A percentile compares a stretch with the other conserved stretches of the same genome.
Conservation (phyloP, 177 flowering plant genomes). For the Telopea speciosissima region DNA sequence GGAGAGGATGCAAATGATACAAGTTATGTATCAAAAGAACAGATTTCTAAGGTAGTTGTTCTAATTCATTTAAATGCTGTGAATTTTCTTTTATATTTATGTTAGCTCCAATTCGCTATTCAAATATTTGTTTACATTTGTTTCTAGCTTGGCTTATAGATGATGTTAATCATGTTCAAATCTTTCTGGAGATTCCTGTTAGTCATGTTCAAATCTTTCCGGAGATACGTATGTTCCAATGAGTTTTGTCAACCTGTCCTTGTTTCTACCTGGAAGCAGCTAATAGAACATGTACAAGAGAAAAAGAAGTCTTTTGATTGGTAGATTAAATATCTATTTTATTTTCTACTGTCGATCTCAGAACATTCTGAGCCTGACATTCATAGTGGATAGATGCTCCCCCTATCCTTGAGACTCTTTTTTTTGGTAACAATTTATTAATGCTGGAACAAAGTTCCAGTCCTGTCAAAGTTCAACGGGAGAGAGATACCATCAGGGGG, state of each 20-base stretch:
- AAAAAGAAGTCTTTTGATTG: neutral
- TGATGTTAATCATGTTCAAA: neutral
- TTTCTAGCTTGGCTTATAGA: neutral
- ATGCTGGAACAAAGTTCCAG: too few species aligned
- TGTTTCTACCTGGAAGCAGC: neutral
- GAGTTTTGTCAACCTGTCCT: neutral
- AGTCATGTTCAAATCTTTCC: neutral
- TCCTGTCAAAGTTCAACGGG: too few species aligned
- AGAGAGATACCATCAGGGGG: too few species aligned
- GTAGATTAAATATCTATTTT: neutral
- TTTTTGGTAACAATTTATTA: too few species aligned
- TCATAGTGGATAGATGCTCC: neutral
- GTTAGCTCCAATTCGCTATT: neutral
- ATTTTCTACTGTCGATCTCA: neutral
- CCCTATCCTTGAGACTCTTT: too few species aligned
- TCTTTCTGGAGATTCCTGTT: neutral
- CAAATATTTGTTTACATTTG: neutral
- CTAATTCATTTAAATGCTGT: neutral
- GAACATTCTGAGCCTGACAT: neutral
- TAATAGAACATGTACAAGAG: neutral
- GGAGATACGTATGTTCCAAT: neutral
- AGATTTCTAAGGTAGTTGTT: conserved; percentile 25
- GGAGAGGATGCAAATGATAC: conserved; percentile 18
- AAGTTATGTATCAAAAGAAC: conserved; percentile 14
- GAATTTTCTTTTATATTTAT: neutral